Base-by-base conservation (phyloP, 1,284 basidiomycete species). In the Ceratobasidium papillatum region DNA sequence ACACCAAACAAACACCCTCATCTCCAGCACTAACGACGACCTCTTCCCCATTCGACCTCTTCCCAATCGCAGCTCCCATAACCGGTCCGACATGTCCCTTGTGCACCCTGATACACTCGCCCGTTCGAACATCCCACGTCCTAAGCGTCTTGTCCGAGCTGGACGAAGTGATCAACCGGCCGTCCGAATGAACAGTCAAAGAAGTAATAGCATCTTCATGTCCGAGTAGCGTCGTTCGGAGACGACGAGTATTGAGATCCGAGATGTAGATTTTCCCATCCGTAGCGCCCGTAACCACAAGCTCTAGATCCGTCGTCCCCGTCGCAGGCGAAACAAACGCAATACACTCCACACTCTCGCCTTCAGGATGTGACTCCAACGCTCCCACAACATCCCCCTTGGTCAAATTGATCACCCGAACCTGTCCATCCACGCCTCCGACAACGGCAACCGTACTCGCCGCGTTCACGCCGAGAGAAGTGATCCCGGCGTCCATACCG, bases 181-280 rank as follows among this genome's bases (percentile, higher is more conserved):
- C 84, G 51, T 88, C 81, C 2, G 94, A 91, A 78, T 93, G 92
- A 5, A 86, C 86, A 27, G 91, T 86, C 22, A 99, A 84, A 1
- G 89, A 90, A 1, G 96, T 98, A 68, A 98, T 90, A 8, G 94
- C 90, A 78, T 96, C 94, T 92, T 98, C 80, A 1, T 79, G 75
- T 17, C 78, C 74, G 25, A 80, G 32, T 19, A 78, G 68, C 36
- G 93, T 94, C 27, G 91, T 87, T 74, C 96, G 88, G 62, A 95
- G 82, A 75, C 92, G 87, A 85, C 93, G 93, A 14, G 94, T 95
- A 61, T 87, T 87, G 49, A 97, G 86, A 83, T 99, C 97, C 95
- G 96, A 99, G 54, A 98, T 91, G 80, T 93, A 94, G 32, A 91
- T 92, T 81, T 94, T 96, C 0, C 96, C 96, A 81, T 99, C 98